A percentile compares a stretch with the other conserved stretches of the same genome.
These are phyloP conservation scores for Sporopachydermia quercuum DNA, from an alignment of 805 yeast genomes.

Conservation along the genomic window DNA sequence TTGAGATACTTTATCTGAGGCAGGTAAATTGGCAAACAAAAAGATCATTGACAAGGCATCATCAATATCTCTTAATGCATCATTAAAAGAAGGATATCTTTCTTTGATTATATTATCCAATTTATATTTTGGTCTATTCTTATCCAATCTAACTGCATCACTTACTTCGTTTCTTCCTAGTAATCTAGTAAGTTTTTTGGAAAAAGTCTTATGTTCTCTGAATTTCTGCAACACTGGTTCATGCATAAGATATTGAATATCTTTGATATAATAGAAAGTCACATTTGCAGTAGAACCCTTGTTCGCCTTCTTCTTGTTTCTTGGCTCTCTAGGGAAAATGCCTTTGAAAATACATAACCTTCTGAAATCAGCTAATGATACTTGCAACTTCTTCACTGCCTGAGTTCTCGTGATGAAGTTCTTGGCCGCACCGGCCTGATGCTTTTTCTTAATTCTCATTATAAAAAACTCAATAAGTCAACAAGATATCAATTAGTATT, in stretches of 20 bases:
- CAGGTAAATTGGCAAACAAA: conserved; percentile 88
- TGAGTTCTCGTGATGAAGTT: conserved; percentile 89
- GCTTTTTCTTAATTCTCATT: conserved; percentile 62
- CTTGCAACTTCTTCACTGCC: conserved; percentile 83
- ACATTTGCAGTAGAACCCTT: conserved; percentile 96
- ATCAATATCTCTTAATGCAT: conserved; percentile 84
- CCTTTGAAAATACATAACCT: conserved; percentile 96
- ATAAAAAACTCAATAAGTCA: no score
- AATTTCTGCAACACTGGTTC: conserved; percentile 87
- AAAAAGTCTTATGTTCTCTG: conserved; percentile 90
- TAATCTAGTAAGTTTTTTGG: conserved; percentile 79
- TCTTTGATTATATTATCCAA: conserved; percentile 87
- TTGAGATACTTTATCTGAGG: conserved; percentile 68
- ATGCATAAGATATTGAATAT: conserved; percentile 86
- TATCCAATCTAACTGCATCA: conserved; percentile 77
- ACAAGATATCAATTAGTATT: conserved; percentile 1
- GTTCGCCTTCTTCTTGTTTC: conserved; percentile 90
- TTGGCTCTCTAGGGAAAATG: conserved; percentile 92
- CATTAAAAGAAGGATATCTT: conserved; percentile 86
- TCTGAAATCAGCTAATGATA: conserved; percentile 89
- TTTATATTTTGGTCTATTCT: conserved; percentile 67
- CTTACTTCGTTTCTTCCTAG: conserved; percentile 84
- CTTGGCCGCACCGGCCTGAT: conserved; percentile 77
- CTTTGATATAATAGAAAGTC: conserved; percentile 87
- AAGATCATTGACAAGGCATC: conserved; percentile 94